Evolutionary conservation across 768 basidiomycete species (phyloP), one percentile per base, ranked within the genome.

Genomic region (Amanita rubescens): DNA sequence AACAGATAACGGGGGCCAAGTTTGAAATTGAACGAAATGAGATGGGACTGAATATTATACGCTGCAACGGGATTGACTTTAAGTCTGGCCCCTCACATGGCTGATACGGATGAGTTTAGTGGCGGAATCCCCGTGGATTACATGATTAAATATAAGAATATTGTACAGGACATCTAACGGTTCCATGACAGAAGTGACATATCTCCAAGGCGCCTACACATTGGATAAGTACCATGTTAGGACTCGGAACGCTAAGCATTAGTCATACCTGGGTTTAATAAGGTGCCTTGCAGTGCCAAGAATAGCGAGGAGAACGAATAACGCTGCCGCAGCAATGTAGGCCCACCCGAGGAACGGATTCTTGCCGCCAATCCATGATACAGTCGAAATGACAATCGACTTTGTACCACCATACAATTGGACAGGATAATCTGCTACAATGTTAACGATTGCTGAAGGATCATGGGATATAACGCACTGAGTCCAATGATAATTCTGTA

Each of bases 291-390:
- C 80, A n/a, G 93, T 90, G 22, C 96, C 92, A 22, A 84, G 77
- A 46, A 98, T 67, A 22, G 91, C 94, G 38, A 99, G 80, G 11
- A 90, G 74, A 15, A 97, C 84, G 65, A 96, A 97, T 14, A 97
- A 75, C 15, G 78, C 81, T 1, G 94, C 84, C 1, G 93, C 82
- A 14, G 86, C 94, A 42, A 99, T 86, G 63, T 99, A 99, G 2
- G 94, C 91, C 93, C 94, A 98, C 7, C 96, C 96, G 17, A 99
- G 77, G 84, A 99, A 99, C 1, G 94, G 85, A 62, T 99, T 97
- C 73, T 95, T 94, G 37, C 96, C 96, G 10, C 96, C 96, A 65
- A 96, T 92, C 94, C 95, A 98, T 1, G 94, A 92, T 12, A 96
- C 93, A 3, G 95, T 98, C 41, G 94, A 94, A 57, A 99, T 89